A percentile compares a stretch with the other conserved stretches of the same genome.
Conservation (phyloP, 2,329 filamentous ascomycete species). For the Sporothrix brunneoviolacea region DNA sequence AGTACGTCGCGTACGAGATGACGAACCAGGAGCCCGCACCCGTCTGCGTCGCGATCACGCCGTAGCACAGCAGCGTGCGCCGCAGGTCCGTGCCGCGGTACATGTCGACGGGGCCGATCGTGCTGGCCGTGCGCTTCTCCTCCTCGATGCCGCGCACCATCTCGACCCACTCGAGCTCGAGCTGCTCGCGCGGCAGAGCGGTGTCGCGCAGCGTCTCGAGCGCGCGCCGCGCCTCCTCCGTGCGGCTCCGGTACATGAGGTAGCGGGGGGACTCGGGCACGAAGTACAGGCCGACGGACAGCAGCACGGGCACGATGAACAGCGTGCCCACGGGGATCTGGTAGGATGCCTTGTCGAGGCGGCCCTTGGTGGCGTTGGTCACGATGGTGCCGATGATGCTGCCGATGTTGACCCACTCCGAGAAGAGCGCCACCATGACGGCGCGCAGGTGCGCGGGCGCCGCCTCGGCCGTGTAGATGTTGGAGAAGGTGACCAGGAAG, state of each 20-base stretch:
- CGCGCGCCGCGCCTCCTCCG: constrained; percentile 23
- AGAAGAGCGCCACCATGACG: constrained; percentile 18
- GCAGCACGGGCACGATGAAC: constrained; percentile 17
- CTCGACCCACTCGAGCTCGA: constrained; percentile 35
- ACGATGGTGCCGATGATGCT: constrained; percentile 16
- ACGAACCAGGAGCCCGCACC: constrained; percentile 43
- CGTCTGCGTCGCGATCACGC: constrained; percentile 38
- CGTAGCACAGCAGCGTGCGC: constrained; percentile 43
- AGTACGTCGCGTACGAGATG: constrained; percentile 45
- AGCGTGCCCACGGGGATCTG: constrained; percentile 19
- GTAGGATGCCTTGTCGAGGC: constrained; percentile 16
- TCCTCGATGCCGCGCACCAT: constrained; percentile 34
- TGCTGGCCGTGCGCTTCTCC: constrained; percentile 27
- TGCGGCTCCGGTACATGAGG: constrained; percentile 29
- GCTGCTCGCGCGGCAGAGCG: constrained; percentile 24
- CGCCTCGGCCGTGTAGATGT: constrained; percentile 42
- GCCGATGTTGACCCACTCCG: constrained; percentile 20
- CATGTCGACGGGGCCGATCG: constrained; percentile 32
- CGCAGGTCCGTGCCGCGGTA: constrained; percentile 38
- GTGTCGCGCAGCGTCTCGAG: constrained; percentile 26
- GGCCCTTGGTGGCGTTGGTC: constrained; percentile 13
- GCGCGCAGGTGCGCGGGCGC: constrained; percentile 34
- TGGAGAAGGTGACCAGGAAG: constrained; percentile 39
- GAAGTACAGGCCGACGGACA: constrained; percentile 34
- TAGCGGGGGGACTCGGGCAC: constrained; percentile 41